Evolutionary conservation across 257 asterid species (phyloP).

Genomic region (Penstemon davidsonii): DNA sequence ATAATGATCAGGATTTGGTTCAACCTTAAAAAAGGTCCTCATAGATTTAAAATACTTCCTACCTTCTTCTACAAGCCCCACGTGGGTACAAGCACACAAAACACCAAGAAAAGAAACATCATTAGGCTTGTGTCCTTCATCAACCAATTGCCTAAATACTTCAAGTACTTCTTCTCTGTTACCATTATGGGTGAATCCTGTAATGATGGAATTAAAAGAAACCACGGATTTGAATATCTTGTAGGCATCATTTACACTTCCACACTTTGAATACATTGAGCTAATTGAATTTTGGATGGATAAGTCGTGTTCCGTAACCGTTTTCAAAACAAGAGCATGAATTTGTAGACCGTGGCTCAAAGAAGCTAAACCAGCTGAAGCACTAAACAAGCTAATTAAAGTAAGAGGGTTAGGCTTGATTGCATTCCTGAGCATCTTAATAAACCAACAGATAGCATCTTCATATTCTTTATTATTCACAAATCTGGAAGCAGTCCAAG

Average conservation of each 20-base stretch:
- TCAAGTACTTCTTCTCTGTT: constrained; percentile 56
- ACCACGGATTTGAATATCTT: constrained; percentile 52
- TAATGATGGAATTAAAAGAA: constrained; percentile 69
- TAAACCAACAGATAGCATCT: constrained; percentile 61
- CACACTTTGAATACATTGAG: constrained; percentile 79
- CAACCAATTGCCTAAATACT: constrained; percentile 48
- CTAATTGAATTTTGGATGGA: constrained; percentile 67
- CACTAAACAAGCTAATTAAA: constrained; percentile 59
- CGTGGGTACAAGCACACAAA: constrained; percentile 76
- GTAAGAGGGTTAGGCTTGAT: constrained; percentile 61
- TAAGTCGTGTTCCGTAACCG: constrained; percentile 49
- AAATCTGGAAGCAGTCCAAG: constrained; percentile 79
- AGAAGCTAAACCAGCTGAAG: constrained; percentile 60
- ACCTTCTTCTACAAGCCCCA: constrained; percentile 70
- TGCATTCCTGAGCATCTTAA: constrained; percentile 47
- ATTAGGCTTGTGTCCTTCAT: constrained; percentile 53
- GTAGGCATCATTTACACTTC: constrained; percentile 53
- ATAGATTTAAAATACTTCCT: constrained; percentile 53
- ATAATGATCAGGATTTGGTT: constrained; percentile 74
- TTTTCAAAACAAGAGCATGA: constrained; percentile 54
- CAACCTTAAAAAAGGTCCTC: constrained; percentile 47
- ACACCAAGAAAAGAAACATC: constrained; percentile 72
- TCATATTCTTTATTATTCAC: constrained; percentile 54
- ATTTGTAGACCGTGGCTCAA: constrained; percentile 63
- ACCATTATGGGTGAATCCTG: constrained; percentile 73